phyloP scores from a whole-genome alignment of 192 early-diverging fungal species.

The Thoreauomyces humboldtii region DNA sequence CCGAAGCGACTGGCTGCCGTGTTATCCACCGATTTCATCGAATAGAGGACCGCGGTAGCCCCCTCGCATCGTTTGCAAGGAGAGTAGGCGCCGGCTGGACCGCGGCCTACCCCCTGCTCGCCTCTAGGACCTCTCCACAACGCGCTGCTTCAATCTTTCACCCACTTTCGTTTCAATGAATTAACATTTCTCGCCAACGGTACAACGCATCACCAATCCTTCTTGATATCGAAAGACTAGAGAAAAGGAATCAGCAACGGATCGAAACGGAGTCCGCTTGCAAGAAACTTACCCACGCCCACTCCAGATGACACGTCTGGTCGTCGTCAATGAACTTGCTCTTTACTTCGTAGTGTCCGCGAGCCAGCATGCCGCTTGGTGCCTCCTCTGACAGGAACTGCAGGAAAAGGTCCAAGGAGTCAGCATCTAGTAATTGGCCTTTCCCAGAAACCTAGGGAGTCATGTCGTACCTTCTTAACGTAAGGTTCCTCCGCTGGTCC shows the following conservation, averaged over 20 bases:
- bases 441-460: neutral
- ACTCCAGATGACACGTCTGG: conserved; percentile 72
- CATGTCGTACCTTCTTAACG: conserved; percentile 67
- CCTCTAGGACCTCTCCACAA: no score
- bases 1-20: no score
- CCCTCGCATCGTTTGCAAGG: no score
- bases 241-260: neutral
- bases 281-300: conserved; percentile 59
- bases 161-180: no score
- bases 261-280: neutral
- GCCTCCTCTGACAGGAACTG: conserved; percentile 83
- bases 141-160: no score
- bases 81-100: no score
- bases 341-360: conserved; percentile 88
- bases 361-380: conserved; percentile 85
- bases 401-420: neutral
- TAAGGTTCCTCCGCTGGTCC: conserved; percentile 75
- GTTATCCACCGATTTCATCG: no score
- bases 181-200: no score
- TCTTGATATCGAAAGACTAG: conserved; percentile 79
- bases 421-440: neutral
- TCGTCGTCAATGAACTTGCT: conserved; percentile 97
- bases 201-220: conserved; percentile 85
- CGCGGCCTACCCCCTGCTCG: no score
- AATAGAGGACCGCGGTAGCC: no score